phyloP scores from a whole-genome alignment of 2,329 filamentous ascomycete genomes.

The Ascochyta fabae region DNA sequence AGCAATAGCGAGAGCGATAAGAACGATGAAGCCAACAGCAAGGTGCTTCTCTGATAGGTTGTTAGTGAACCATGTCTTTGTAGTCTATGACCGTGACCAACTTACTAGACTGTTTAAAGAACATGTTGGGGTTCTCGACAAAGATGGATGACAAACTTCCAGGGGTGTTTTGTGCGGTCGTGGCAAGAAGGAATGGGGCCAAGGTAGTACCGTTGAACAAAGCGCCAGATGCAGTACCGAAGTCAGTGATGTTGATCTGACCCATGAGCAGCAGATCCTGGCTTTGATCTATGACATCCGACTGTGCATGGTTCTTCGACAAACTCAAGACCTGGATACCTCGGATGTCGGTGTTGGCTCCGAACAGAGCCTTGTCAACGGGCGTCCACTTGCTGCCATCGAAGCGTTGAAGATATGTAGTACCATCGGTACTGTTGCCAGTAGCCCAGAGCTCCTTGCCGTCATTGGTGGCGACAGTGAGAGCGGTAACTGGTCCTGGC shows the following conservation, averaged over 20 bases:
- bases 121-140: constrained; percentile 75
- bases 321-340: constrained; percentile 83
- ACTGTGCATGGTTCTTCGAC: constrained; percentile 69
- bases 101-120: constrained; percentile 71
- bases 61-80: neutral
- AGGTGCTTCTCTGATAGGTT: constrained; percentile 60
- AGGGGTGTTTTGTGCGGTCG: constrained; percentile 64
- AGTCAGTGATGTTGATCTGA: constrained; percentile 73
- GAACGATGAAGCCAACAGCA: constrained; percentile 76
- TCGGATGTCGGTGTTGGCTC: constrained; percentile 70
- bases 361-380: constrained; percentile 64
- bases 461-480: constrained; percentile 76
- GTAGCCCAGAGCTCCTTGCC: constrained; percentile 81
- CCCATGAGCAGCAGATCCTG: constrained; percentile 86
- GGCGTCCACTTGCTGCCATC: constrained; percentile 74
- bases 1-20: constrained; percentile 80
- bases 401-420: constrained; percentile 81
- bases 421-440: constrained; percentile 72
- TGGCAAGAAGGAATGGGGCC: constrained; percentile 81
- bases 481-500: constrained; percentile 78
- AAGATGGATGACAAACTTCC: constrained; percentile 85
- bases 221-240: constrained; percentile 83
- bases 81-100: constrained; percentile 21
- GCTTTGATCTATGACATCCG: constrained; percentile 67
- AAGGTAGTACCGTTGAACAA: constrained; percentile 84